phyloP scores from a whole-genome alignment of 2,329 filamentous ascomycete species.

The Fusarium oligoseptatum region DNA sequence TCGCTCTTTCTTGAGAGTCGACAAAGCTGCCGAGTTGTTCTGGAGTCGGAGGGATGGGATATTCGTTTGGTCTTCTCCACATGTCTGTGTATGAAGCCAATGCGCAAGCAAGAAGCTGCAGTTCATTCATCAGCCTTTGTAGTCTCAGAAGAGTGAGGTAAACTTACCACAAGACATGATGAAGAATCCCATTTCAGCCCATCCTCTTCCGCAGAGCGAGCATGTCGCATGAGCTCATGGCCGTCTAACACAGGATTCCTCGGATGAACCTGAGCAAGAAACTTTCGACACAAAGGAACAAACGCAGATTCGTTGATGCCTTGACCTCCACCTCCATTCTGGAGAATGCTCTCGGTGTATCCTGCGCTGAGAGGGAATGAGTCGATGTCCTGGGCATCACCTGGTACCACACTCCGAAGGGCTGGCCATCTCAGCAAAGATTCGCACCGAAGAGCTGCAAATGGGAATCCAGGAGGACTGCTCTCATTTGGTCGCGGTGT shows the following conservation, averaged over 20 bases:
- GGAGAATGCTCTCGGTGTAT: constrained; percentile 1
- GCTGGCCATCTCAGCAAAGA: neutral
- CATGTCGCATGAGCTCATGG: constrained; percentile 10
- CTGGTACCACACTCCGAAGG: constrained; percentile 11
- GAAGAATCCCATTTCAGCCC: constrained; percentile 27
- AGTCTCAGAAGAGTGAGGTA: no score
- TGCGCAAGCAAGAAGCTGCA: constrained; percentile 20
- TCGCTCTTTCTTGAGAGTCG: neutral
- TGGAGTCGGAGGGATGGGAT: neutral
- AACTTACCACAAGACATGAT: constrained; percentile 29
- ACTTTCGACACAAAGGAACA: neutral
- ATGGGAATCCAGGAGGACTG: neutral
- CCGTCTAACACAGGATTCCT: neutral
- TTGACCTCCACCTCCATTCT: neutral
- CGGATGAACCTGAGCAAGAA: neutral
- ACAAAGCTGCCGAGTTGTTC: neutral
- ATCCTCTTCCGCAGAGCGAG: constrained; percentile 5
- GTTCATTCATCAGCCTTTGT: neutral
- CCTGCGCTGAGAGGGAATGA: constrained; percentile 24
- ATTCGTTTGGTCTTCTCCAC: neutral
- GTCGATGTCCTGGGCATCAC: constrained; percentile 6
- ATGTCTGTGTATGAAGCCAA: constrained; percentile 17
- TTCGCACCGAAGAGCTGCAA: neutral
- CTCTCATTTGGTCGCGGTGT: neutral
- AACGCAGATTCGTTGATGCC: neutral